A percentile compares a stretch with the other conserved stretches of the same genome.
Evolutionary conservation across 345 rosid genomes (phyloP).

Genomic region (Draba incana): DNA sequence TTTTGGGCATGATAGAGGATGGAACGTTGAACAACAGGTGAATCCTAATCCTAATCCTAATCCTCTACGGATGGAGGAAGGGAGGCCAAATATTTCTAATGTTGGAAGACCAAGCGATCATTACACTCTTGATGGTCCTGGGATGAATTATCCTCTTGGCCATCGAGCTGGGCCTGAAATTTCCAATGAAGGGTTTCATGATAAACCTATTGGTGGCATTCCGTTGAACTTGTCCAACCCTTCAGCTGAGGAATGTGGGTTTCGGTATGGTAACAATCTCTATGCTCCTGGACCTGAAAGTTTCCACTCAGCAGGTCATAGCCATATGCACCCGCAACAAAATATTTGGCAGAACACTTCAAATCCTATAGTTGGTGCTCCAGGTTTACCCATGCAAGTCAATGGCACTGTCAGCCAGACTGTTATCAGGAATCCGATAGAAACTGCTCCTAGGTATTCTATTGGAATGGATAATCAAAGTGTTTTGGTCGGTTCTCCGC

Average conservation of each 20-base stretch:
- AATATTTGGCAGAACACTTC: constrained; percentile 67
- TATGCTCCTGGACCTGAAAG: constrained; percentile 65
- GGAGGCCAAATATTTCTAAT: constrained; percentile 58
- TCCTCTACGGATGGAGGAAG: constrained; percentile 60
- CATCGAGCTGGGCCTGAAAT: constrained; percentile 68
- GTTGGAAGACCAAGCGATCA: constrained; percentile 74
- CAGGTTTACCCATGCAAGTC: constrained; percentile 49
- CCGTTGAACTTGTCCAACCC: constrained; percentile 49
- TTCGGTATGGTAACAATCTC: constrained; percentile 59
- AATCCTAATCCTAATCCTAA: constrained; percentile 60
- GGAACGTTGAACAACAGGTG: constrained; percentile 69
- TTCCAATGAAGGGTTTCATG: constrained; percentile 62
- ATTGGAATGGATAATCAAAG: constrained; percentile 55
- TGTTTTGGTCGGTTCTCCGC: constrained; percentile 55
- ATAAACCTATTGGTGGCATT: constrained; percentile 50
- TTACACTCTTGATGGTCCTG: constrained; percentile 61
- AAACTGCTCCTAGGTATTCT: constrained; percentile 53
- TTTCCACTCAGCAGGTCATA: constrained; percentile 50
- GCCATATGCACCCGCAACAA: constrained; percentile 60
- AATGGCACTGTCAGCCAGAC: constrained; percentile 60
- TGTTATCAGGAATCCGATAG: constrained; percentile 51
- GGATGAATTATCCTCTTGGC: constrained; percentile 62
- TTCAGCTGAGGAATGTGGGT: constrained; percentile 56
- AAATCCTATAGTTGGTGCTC: constrained; percentile 55
- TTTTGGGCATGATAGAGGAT: constrained; percentile 71